Evolutionary conservation across 164 flowering plant genomes (phyloP), one percentile per base, ranked within the genome.

Genomic region (Amborella trichopoda): DNA sequence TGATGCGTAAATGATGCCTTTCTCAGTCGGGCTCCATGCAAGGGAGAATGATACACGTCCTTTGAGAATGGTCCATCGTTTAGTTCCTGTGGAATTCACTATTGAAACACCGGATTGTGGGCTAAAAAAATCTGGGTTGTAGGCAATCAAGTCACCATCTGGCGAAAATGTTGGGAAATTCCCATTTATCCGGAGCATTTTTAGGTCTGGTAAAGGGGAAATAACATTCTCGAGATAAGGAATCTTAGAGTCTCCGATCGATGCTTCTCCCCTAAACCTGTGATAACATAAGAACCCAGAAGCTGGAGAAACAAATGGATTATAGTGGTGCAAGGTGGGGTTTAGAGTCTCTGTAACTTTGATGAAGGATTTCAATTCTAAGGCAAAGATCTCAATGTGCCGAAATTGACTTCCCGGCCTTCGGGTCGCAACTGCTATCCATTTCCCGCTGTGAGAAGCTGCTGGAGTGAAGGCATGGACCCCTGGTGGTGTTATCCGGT

Each of bases 401-500:
- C 95, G 83, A 54, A 48, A 89, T 20, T 56, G 55, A 2, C 89
- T 80, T 6, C 28, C 51, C 43, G 76, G 76, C 54, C 97, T 65
- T 44, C 97, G 71, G 0, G 97, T 89, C 3, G 95, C 87, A 1
- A 89, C 61, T 3, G 82, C 95, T 2, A 89, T 71, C 53, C 75
- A 72, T 5, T 62, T 68, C 14, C 68, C 47, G 56, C 70, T 68
- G 3, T 60, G 65, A 2, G 60, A 49, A 38, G 83, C 69, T 6
- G 85, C 90, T 1, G 94, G 95, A 1, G 97, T 84, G 77, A 89
- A 89, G 17, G 80, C 81, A 67, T 89, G 97, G 18, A 84, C 37
- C 40, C 93, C 95, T 20, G 90, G 87, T 36, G 90, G 97, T 2
- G 93, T 84, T 63, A 89, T 70, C 50, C 95, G 76, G 32, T 73